Evolutionary conservation across 805 yeast genomes (phyloP), one percentile per base, ranked within the genome.

Genomic region (Saccharomyces mikatae): DNA sequence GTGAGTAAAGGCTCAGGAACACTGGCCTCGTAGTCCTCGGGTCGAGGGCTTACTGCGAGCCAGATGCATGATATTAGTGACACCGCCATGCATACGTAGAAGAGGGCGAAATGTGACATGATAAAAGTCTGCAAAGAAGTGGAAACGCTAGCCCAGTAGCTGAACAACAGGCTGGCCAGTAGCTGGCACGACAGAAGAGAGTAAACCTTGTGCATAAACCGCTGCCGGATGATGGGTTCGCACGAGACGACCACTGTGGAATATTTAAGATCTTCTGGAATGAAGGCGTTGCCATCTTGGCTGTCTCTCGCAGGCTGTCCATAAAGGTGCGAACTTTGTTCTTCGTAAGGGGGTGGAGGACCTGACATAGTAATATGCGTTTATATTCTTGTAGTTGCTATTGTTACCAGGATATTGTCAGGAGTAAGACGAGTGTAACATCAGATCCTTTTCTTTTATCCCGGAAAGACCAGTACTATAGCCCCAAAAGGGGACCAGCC

Each of bases 251-350:
- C 95, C 52, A 80, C 78, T 6, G 86, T 86, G 36, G 86, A 81
- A 69, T 84, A 88, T 68, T 89, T 89, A 80, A 89, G 89, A 70
- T 88, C 96, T 61, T 89, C 87, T 3, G 86, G 84, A 13, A 58
- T 51, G 41, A 48, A 58, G 1, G 54, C 26, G 22, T 51, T 51
- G 21, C 50, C 24, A 17, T 36, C 24, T 11, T 41, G 30, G 44
- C 46, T 17, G 46, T 36, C 22, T 10, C 48, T 13, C 22, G 44
- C 44, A 36, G 44, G 44, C 44, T 36, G 41, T n/a, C 41, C 26
- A 28, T 31, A 13, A 31, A 41, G 24, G 48, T 49, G 32, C 48
- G 51, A 41, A 51, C 41, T 36, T 21, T 41, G 44, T 28, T 50
- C 55, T 22, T 55, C 47, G 22, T 55, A 50, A 8, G 53, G 53